Evolutionary conservation across 331 rosid species (phyloP).

Genomic region (Saraca asoca): DNA sequence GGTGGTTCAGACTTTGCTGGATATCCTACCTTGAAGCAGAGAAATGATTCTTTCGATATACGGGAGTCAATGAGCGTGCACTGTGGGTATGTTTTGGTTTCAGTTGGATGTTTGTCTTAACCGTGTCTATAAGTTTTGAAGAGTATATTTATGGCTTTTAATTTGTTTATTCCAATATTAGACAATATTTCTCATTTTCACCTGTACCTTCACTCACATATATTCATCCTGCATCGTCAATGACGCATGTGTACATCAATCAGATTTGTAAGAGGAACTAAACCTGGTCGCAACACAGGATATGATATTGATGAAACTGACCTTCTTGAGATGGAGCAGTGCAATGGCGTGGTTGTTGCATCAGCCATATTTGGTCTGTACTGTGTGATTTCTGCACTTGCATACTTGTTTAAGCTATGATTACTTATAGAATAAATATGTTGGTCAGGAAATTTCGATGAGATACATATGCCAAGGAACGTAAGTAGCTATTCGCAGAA

Average conservation of each 20-base stretch:
- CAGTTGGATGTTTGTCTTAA: conserved; percentile 19
- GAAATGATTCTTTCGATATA: conserved; percentile 69
- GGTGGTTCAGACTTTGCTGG: conserved; percentile 98
- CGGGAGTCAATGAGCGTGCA: conserved; percentile 78
- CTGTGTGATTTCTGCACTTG: conserved; percentile 28
- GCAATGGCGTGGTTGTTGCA: conserved; percentile 85
- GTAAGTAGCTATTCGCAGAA: conserved; percentile 69
- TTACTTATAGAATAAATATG: conserved; percentile 33
- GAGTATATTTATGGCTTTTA: not conserved
- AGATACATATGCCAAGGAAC: conserved; percentile 70
- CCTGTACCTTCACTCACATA: conserved; percentile 28
- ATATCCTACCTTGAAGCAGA: conserved; percentile 80
- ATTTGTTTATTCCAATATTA: conserved; percentile 9
- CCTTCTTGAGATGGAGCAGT: conserved; percentile 75
- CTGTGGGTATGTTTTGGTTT: conserved; percentile 74
- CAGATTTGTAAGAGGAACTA: conserved; percentile 78
- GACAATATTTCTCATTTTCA: not conserved
- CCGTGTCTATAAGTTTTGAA: not conserved
- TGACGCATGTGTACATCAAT: conserved; percentile 37
- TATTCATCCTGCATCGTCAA: conserved; percentile 31
- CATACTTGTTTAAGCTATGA: conserved; percentile 26
- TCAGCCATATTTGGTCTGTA: conserved; percentile 84
- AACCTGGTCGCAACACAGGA: conserved; percentile 85
- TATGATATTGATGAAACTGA: conserved; percentile 76
- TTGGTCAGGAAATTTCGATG: conserved; percentile 78